Conservation (phyloP, 768 basidiomycete genomes). For the Coprinopsis sp. region DNA sequence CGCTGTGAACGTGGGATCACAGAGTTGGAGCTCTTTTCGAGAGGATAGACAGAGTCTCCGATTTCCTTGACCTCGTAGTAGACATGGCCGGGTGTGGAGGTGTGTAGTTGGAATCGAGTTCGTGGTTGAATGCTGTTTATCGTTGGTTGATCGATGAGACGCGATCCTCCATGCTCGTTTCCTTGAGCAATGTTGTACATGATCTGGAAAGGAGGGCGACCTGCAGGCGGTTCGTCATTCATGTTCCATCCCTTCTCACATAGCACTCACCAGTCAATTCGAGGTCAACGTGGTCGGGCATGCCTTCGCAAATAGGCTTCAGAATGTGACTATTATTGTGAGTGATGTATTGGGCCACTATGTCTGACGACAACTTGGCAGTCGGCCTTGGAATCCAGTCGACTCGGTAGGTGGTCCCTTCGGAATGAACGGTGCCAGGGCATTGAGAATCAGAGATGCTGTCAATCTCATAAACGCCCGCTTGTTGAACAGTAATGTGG, state of each 20-base stretch:
- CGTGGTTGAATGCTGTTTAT: conserved; percentile 82
- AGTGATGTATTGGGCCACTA: conserved; percentile 50
- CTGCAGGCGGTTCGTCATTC: conserved; percentile 32
- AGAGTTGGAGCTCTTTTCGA: conserved; percentile 57
- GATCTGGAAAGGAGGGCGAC: conserved; percentile 90
- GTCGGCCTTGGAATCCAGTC: conserved; percentile 78
- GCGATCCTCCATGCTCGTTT: conserved; percentile 61
- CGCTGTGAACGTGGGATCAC: conserved; percentile 66
- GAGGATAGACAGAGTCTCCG: conserved; percentile 80
- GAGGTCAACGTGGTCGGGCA: conserved; percentile 77
- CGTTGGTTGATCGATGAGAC: conserved; percentile 67
- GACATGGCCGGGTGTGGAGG: conserved; percentile 70
- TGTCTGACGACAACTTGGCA: conserved; percentile 60
- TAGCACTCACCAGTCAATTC: conserved; percentile 59
- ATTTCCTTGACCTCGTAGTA: conserved; percentile 90
- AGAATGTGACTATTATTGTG: conserved; percentile 75
- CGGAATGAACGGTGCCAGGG: conserved; percentile 60
- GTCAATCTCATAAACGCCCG: conserved; percentile 70
- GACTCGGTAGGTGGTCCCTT: conserved; percentile 63
- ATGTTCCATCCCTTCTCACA: no score
- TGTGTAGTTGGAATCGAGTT: conserved; percentile 78
- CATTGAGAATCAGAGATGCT: conserved; percentile 84
- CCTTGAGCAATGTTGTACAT: conserved; percentile 81
- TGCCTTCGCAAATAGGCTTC: conserved; percentile 77
- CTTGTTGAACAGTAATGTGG: conserved; percentile 64